Evolutionary conservation across 1,139 yeast genomes (phyloP), one percentile per base, ranked within the genome.

Genomic region (Meyerozyma carpophila): DNA sequence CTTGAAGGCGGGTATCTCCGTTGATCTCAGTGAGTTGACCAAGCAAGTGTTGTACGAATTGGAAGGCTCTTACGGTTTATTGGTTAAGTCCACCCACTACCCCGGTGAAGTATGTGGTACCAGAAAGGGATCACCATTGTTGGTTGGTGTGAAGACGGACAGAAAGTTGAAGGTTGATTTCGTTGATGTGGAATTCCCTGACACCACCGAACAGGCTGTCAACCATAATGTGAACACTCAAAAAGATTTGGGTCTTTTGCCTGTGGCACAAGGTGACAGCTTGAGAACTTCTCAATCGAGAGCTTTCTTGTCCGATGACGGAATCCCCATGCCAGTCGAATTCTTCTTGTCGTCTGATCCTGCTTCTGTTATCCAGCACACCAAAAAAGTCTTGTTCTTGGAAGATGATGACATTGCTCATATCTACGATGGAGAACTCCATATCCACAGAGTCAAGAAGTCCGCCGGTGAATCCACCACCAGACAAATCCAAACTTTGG

Each of bases 381-480:
- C 99, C 57, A 91, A 91, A 72, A 93, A 93, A 70, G 98, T 94
- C 32, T 78, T 94, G 57, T 93, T 87, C 69, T 78, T 94, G 60
- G 98, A 93, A 73, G 99, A 94, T 66, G 97, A 94, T 61, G 99
- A 94, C 68, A 90, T 94, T 65, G 99, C 98, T 37, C 99, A 94
- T 65, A 90, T 94, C 55, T 89, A 87, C 65, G 96, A 91, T 60
- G 99, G 99, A 65, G 98, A 93, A 72, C 79, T 94, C 63, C 99
- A 93, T 67, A 94, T 94, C 55, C 98, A 94, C 71, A 85, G 99
- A 66, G 95, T 95, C 47, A 84, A 90, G 65, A 88, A 85, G 62
- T 87, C 82, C 52, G 94, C 84, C 31, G 96, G 96, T 54, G 94
- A 87, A 58, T 83, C 96, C 31, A 84, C 96, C 49, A 88, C 90